Evolutionary conservation across 148 eudicot genomes (phyloP).

Genomic region (Nepenthes mirabilis): DNA sequence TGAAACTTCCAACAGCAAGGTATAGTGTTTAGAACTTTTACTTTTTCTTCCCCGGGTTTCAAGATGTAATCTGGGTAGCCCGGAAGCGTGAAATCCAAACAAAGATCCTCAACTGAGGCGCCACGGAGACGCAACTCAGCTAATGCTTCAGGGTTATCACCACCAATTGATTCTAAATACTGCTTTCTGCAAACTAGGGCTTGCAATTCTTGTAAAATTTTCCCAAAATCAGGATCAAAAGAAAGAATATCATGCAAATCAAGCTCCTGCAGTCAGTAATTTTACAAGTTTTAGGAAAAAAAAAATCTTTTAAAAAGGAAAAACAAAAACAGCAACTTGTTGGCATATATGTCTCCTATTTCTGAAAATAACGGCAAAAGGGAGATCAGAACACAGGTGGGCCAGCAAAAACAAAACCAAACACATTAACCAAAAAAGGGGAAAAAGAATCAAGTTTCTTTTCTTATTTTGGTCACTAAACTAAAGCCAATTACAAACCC

Average conservation of each 20-base stretch:
- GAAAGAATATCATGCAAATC: slow-evolving; percentile 90
- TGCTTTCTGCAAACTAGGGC: slow-evolving; percentile 71
- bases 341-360: no score
- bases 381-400: no score
- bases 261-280: slow-evolving; percentile 52
- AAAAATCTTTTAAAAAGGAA: neutral
- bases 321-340: neutral
- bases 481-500: no score
- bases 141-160: slow-evolving; percentile 34
- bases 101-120: slow-evolving; percentile 68
- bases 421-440: no score
- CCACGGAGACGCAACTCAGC: slow-evolving; percentile 62
- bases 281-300: neutral
- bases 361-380: no score
- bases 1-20: neutral
- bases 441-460: no score
- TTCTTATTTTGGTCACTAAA: no score
- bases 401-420: no score
- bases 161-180: slow-evolving; percentile 61
- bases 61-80: slow-evolving; percentile 80
- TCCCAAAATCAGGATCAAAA: slow-evolving; percentile 81
- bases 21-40: slow-evolving; percentile 8
- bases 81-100: slow-evolving; percentile 92
- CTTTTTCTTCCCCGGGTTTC: slow-evolving; percentile 63
- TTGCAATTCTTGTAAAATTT: slow-evolving; percentile 78